Conservation (phyloP, 306 rosid species). For the Hippophae rhamnoides region DNA sequence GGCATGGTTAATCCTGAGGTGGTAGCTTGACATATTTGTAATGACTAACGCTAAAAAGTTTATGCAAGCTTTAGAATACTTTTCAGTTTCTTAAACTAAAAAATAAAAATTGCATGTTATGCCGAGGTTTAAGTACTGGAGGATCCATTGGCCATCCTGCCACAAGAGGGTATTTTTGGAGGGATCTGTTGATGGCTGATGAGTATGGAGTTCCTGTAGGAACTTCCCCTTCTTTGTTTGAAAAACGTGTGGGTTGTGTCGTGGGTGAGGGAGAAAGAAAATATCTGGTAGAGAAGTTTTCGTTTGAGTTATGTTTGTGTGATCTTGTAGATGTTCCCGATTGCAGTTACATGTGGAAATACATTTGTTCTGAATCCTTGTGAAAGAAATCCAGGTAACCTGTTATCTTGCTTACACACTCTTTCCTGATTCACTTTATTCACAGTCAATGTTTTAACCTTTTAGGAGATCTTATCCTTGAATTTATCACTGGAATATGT, state of each 20-base stretch:
- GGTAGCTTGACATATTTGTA: not conserved
- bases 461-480: not conserved
- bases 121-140: too few relatives aligned
- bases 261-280: not conserved
- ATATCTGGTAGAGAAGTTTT: constrained; percentile 1
- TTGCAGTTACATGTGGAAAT: constrained; percentile 68
- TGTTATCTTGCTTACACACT: constrained; percentile 5
- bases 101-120: too few relatives aligned
- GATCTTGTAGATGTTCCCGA: constrained; percentile 58
- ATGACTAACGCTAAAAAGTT: too few relatives aligned
- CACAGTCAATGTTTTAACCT: not conserved
- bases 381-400: constrained; percentile 55
- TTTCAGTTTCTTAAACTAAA: too few relatives aligned
- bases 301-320: constrained; percentile 10
- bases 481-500: not conserved
- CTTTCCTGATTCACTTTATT: not conserved
- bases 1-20: constrained; percentile 9
- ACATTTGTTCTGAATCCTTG: constrained; percentile 70
- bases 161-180: not conserved
- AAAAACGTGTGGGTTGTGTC: constrained; percentile 5
- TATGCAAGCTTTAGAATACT: too few relatives aligned
- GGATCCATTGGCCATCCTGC: not conserved
- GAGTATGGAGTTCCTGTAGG: not conserved
- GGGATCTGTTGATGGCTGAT: not conserved
- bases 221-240: not conserved